These are phyloP conservation scores for Penicillium psychrofluorescens DNA, from an alignment of 495 filamentous ascomycete genomes.

Conservation along the genomic window DNA sequence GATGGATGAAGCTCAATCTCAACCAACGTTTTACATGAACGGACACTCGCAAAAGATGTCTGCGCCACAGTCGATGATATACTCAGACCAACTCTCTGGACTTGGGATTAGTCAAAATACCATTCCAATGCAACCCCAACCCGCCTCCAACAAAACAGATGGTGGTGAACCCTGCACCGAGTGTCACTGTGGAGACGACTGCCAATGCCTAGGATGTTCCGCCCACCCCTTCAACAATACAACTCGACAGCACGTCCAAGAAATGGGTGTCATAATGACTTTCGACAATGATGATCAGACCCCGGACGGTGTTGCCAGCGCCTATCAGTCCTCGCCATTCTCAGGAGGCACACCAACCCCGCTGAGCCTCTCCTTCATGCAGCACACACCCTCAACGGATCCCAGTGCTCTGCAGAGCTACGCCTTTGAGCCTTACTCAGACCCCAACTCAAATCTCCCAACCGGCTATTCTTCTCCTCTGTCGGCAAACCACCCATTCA, in stretches of 20 bases:
- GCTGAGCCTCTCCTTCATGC: slow-evolving; percentile 10
- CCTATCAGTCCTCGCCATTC: slow-evolving; percentile 8
- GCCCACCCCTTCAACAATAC: slow-evolving; percentile 66
- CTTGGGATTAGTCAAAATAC: slow-evolving; percentile 11
- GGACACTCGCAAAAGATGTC: slow-evolving; percentile 8
- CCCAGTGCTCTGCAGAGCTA: slow-evolving; percentile 4
- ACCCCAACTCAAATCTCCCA: slow-evolving; percentile 9
- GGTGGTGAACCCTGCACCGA: slow-evolving; percentile 31
- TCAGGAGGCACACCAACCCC: not conserved
- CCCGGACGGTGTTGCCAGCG: slow-evolving; percentile 7
- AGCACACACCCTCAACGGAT: slow-evolving; percentile 7
- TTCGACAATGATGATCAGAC: slow-evolving; percentile 23
- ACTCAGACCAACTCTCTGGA: slow-evolving; percentile 8
- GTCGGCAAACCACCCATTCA: slow-evolving; percentile 13
- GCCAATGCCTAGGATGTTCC: slow-evolving; percentile 62
- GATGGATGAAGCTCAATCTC: slow-evolving; percentile 6
- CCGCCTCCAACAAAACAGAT: slow-evolving; percentile 6
- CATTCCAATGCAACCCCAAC: slow-evolving; percentile 5
- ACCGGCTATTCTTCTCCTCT: slow-evolving; percentile 24
- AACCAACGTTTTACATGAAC: slow-evolving; percentile 6
- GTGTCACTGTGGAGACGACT: slow-evolving; percentile 59
- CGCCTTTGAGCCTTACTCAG: slow-evolving; percentile 9
- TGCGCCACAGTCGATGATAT: slow-evolving; percentile 3
- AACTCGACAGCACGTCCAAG: slow-evolving; percentile 57
- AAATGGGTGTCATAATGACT: slow-evolving; percentile 40